phyloP scores from a whole-genome alignment of 257 asterid species.

The Ligustrum vulgare region DNA sequence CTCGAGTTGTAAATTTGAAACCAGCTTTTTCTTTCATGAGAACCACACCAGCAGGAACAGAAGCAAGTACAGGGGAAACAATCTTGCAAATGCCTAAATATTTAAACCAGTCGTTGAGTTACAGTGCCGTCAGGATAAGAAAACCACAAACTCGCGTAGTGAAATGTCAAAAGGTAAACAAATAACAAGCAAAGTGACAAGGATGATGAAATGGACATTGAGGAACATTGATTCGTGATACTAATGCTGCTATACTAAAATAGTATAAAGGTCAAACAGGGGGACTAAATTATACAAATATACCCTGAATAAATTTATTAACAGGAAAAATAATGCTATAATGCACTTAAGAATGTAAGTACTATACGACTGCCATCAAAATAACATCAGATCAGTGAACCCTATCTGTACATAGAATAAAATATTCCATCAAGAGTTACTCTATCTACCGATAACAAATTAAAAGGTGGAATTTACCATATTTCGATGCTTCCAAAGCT shows the following conservation, averaged over 20 bases:
- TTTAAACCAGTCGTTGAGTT: conserved; percentile 24
- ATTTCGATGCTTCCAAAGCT: conserved; percentile 94
- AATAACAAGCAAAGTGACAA: conserved; percentile 9
- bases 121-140: conserved; percentile 17
- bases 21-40: conserved; percentile 88
- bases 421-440: not conserved
- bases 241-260: conserved; percentile 1
- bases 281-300: not conserved
- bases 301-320: not conserved
- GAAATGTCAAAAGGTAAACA: not conserved
- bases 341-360: not conserved
- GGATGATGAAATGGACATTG: not conserved
- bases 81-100: conserved; percentile 89
- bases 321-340: conserved; percentile 2
- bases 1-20: conserved; percentile 92
- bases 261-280: not conserved
- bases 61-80: conserved; percentile 80
- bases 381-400: conserved; percentile 7
- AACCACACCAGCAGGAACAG: conserved; percentile 96
- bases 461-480: conserved; percentile 47
- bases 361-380: not conserved
- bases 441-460: conserved; percentile 10
- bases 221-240: conserved; percentile 11
- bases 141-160: conserved; percentile 3
- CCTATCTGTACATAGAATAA: not conserved